Base-by-base conservation (phyloP, 306 rosid genomes). In the Cucumis cinereus region DNA sequence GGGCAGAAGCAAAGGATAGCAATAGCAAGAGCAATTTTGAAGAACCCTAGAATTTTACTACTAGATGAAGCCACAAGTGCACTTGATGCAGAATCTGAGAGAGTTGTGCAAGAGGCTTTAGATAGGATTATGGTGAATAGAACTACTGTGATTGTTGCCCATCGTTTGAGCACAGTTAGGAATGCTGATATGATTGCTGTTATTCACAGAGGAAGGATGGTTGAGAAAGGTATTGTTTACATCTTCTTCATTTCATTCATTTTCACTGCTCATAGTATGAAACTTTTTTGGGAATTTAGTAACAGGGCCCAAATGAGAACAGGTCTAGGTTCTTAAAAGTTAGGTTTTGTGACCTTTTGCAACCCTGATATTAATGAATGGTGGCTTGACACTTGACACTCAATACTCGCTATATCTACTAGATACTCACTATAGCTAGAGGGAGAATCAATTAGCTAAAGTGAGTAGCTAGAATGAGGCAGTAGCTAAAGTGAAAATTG, bases 1-100 rank as follows among this genome's bases (percentile, higher is more conserved):
- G 78, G 78, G 61, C 78, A 75, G 22, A 75, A 75, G 38, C 78
- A 75, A 23, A 75, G 78, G 11, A 57, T 75, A 23, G 78, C 78
- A 4, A 75, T 75, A n/a, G 78, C 78, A 40, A 75, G 78, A 4
- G 78, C 78, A 41, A 75, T 75, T 43, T 10, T 75, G 8, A 75
- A 75, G 7, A 11, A 75, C 24, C 78, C 78, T 40, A 45, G 68
- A 57, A 75, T 75, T 38, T 53, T 75, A 40, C 70, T 75, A 16
- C 78, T 75, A 6, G 78, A 75, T 24, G 78, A 75, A 41, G 78
- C 78, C 19, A 75, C 78, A 0, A 75, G 78, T 40, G 78, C 78
- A 14, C 78, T 75, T 8, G 78, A 75, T 75, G 78, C 78, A 6
- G 69, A 75, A 40, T 75, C 78, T 9, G 78, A 75, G 23, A 20